These are phyloP conservation scores for Chlamydomonas asymmetrica DNA, from an alignment of 139 green algal genomes.

Conservation along the genomic window DNA sequence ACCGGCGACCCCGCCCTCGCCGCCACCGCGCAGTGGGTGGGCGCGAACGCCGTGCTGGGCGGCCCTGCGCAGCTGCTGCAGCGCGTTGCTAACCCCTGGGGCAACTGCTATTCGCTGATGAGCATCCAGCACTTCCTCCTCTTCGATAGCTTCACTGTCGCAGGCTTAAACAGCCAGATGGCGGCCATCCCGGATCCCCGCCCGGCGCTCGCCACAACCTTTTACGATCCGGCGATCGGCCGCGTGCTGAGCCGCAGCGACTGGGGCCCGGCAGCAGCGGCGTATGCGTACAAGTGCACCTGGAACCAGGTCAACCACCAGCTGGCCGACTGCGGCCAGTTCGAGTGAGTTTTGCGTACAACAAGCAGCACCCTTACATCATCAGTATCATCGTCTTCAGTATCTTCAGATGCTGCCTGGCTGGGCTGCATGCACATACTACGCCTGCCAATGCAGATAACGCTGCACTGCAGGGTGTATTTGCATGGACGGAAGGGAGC, in stretches of 20 bases:
- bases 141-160: background rate
- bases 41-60: constrained; percentile 8
- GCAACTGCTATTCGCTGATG: constrained; percentile 12
- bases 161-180: too few relatives aligned
- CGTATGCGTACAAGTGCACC: constrained; percentile 12
- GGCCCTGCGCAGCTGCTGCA: constrained; percentile 6
- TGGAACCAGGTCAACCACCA: constrained; percentile 14
- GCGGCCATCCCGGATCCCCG: background rate
- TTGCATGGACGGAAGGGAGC: too few relatives aligned
- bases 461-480: too few relatives aligned
- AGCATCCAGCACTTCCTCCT: constrained; percentile 19
- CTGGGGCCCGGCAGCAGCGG: background rate
- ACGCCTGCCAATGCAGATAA: too few relatives aligned
- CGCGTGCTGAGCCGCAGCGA: background rate
- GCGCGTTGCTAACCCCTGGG: background rate
- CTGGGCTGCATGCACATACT: too few relatives aligned
- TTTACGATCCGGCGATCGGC: background rate
- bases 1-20: background rate
- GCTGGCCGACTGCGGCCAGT: constrained; percentile 2
- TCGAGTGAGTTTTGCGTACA: background rate
- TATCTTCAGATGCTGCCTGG: too few relatives aligned
- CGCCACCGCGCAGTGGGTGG: constrained; percentile 4
- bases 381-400: constrained; percentile 10
- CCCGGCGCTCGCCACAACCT: background rate
- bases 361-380: background rate